Base-by-base conservation (phyloP, 1,139 yeast genomes). In the Saccharomyces hybrid region DNA sequence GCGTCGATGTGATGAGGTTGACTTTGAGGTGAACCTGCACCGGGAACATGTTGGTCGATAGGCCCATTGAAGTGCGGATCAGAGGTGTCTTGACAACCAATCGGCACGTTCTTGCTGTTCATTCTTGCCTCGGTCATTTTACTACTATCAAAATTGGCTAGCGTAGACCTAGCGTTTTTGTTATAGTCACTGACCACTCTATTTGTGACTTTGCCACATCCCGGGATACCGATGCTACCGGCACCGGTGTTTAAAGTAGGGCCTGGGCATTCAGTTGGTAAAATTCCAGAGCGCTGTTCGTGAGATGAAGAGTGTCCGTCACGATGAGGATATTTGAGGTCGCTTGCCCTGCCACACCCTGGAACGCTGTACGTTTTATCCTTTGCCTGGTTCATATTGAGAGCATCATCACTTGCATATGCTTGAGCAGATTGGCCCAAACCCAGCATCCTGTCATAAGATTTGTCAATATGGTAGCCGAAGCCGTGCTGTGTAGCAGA, bases 391-490 rank as follows among this genome's bases (percentile, higher is more conserved):
- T 38, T 4, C 44, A 38, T 20, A 11, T 38, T 9, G 44, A 20
- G 2, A 20, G 16, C 26, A 11, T n/a, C 42, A 16, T 48, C 20
- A 8, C 46, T 51, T 8, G 49, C 52, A 27, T 59, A 58, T 25
- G 53, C 53, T 16, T 57, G 55, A 31, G 54, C 54, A 20, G 52
- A 54, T 46, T 59, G 62, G 2, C 61, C 62, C 50, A 56, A 61
- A 8, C 58, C 59, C 31, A 57, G 41, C 14, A 55, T 48, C 13
- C 46, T 49, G 23, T 53, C 54, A 49, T 58, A 57, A 23, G 57
- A 57, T 20, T 48, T 51, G 5, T 50, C 49, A 6, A 41, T 49
- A 44, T 54, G 58, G 27, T 53, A 26, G 2, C 54, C 56, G 44
- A 55, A 55, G n/a, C 31, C 47, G 25, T 46, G 51, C 13, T 26